Percentiles rank a stretch among this genome's conserved stretches.
phyloP scores from a whole-genome alignment of 2,329 filamentous ascomycete genomes.

The Fusarium marasasianum region DNA sequence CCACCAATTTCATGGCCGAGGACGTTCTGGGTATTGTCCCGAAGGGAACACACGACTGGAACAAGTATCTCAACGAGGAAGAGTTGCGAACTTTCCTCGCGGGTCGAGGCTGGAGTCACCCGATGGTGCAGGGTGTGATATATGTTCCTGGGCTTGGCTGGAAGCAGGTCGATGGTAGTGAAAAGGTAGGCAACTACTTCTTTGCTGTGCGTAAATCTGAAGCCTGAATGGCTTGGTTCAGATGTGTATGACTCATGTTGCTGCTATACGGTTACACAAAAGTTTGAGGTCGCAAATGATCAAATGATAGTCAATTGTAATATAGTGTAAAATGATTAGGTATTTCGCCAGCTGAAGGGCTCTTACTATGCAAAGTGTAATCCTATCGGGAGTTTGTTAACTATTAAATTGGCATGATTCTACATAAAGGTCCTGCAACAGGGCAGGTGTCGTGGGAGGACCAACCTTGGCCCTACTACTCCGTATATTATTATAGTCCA shows the following conservation, averaged over 20 bases:
- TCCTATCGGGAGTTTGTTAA: background rate
- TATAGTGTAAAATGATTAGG: slow-evolving; percentile 19
- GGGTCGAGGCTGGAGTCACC: slow-evolving; percentile 66
- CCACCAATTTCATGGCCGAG: slow-evolving; percentile 92
- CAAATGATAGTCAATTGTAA: slow-evolving; percentile 17
- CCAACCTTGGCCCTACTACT: background rate
- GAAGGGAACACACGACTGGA: slow-evolving; percentile 93
- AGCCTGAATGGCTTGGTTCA: slow-evolving; percentile 3
- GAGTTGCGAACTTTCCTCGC: slow-evolving; percentile 73
- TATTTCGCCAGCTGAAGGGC: background rate
- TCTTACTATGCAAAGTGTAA: background rate
- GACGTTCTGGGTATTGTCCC: slow-evolving; percentile 89
- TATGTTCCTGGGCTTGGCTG: slow-evolving; percentile 93
- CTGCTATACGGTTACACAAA: background rate
- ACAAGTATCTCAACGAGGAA: slow-evolving; percentile 89
- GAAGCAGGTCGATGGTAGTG: slow-evolving; percentile 82
- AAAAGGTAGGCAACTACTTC: slow-evolving; percentile 95
- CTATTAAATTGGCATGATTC: background rate
- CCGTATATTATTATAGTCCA: background rate
- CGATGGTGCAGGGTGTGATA: slow-evolving; percentile 79
- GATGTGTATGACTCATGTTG: slow-evolving; percentile 20
- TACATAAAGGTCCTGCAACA: background rate
- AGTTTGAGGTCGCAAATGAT: background rate
- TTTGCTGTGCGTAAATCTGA: slow-evolving; percentile 75
- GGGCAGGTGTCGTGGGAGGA: background rate